Evolutionary conservation across 2,329 filamentous ascomycete species (phyloP).

Genomic region (Remersonia thermophila): DNA sequence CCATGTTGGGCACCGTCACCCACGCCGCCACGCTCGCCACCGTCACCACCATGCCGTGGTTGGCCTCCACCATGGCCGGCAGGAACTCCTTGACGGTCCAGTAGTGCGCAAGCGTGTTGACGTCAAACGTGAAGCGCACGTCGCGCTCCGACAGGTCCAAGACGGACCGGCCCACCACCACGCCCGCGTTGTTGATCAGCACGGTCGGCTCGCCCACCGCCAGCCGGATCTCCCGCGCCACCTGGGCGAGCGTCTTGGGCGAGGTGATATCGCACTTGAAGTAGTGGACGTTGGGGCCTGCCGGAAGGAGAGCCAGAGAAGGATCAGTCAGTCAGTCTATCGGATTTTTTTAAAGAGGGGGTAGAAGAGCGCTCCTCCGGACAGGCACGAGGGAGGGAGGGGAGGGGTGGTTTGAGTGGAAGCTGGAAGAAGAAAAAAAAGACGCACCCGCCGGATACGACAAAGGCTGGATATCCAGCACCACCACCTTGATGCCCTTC

Average conservation of each 20-base stretch:
- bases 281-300: slow-evolving; percentile 46
- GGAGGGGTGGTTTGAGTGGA: too few species aligned
- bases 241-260: slow-evolving; percentile 36
- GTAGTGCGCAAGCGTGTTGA: slow-evolving; percentile 58
- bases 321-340: not conserved
- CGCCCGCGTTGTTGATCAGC: slow-evolving; percentile 61
- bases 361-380: too few species aligned
- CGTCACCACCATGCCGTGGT: slow-evolving; percentile 65
- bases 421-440: too few species aligned
- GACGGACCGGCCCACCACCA: slow-evolving; percentile 48
- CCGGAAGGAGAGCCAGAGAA: too few species aligned
- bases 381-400: too few species aligned
- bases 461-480: slow-evolving; percentile 56
- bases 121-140: slow-evolving; percentile 55
- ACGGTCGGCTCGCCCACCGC: slow-evolving; percentile 53
- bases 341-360: not conserved
- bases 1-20: slow-evolving; percentile 47
- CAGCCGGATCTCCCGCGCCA: slow-evolving; percentile 39
- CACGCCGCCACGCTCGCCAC: slow-evolving; percentile 54
- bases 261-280: slow-evolving; percentile 60
- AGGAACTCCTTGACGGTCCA: slow-evolving; percentile 56
- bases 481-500: slow-evolving; percentile 52
- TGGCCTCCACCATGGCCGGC: slow-evolving; percentile 46
- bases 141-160: slow-evolving; percentile 44
- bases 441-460: slow-evolving; percentile 37